A percentile compares a stretch with the other conserved stretches of the same genome.
These are phyloP conservation scores for Alternaria rosae DNA, from an alignment of 2,329 filamentous ascomycete species.

Conservation along the genomic window DNA sequence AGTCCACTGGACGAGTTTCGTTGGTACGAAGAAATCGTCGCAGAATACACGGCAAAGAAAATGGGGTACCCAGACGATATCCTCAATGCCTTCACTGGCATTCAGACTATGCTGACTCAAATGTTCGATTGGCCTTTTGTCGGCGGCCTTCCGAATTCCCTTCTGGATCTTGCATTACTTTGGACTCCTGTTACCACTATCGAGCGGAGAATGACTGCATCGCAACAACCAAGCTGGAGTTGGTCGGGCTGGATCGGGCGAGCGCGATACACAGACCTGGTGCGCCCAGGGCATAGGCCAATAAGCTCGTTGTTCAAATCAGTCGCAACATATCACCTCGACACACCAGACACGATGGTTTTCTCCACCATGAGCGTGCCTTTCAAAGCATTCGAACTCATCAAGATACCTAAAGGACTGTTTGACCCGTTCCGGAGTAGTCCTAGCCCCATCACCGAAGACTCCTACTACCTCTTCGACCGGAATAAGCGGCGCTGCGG, in stretches of 20 bases:
- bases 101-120: background rate
- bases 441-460: background rate
- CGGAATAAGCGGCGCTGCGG: conserved; percentile 1
- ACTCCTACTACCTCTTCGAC: conserved; percentile 7
- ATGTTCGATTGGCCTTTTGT: conserved; percentile 8
- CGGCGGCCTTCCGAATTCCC: background rate
- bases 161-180: conserved; percentile 13
- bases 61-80: conserved; percentile 8
- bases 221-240: conserved; percentile 3
- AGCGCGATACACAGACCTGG: background rate
- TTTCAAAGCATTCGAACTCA: background rate
- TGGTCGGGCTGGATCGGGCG: background rate
- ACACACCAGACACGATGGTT: background rate
- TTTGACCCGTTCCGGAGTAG: background rate
- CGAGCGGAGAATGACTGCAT: background rate
- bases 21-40: conserved; percentile 10
- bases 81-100: conserved; percentile 9
- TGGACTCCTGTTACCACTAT: conserved; percentile 2
- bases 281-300: conserved; percentile 6
- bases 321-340: background rate
- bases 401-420: background rate
- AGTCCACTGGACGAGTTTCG: conserved; percentile 9
- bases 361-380: background rate
- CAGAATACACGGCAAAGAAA: conserved; percentile 6
- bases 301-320: conserved; percentile 1